Evolutionary conservation across 1,139 yeast species (phyloP).

Genomic region (Kurtzmaniella quercitrusa): DNA sequence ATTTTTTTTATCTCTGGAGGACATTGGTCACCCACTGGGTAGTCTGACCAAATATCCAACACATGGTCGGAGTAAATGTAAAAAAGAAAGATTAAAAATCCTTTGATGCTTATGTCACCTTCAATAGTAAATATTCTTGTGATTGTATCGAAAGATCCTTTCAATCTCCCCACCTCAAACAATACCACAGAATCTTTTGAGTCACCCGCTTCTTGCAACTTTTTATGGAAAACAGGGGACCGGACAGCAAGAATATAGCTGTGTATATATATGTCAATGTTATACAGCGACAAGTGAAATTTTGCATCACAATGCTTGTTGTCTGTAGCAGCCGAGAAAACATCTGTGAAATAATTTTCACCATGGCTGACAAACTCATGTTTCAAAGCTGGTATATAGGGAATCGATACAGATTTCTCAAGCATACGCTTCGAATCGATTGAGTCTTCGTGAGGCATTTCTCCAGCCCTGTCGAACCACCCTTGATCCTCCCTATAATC

Average conservation of each 20-base stretch:
- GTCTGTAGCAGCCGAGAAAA: background rate
- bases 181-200: conserved; percentile 9
- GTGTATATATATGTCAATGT: conserved; percentile 27
- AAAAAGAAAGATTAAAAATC: conserved; percentile 31
- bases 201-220: conserved; percentile 17
- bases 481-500: background rate
- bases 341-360: conserved; percentile 7
- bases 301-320: conserved; percentile 21
- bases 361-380: background rate
- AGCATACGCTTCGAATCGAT: background rate
- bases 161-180: conserved; percentile 15
- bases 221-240: conserved; percentile 20
- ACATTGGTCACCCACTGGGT: conserved; percentile 14
- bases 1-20: conserved; percentile 18
- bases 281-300: conserved; percentile 16
- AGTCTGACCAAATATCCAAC: conserved; percentile 23
- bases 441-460: background rate
- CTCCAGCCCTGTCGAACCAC: background rate
- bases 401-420: background rate
- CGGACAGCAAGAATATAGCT: conserved; percentile 23
- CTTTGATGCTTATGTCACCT: conserved; percentile 17
- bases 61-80: conserved; percentile 29
- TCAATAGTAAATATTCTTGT: conserved; percentile 13
- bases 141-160: conserved; percentile 19
- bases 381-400: background rate